Percentiles rank a stretch among this genome's conserved stretches.
These are phyloP conservation scores for Epichloe coenophiala DNA, from an alignment of 2,329 filamentous ascomycete species.

Conservation along the genomic window DNA sequence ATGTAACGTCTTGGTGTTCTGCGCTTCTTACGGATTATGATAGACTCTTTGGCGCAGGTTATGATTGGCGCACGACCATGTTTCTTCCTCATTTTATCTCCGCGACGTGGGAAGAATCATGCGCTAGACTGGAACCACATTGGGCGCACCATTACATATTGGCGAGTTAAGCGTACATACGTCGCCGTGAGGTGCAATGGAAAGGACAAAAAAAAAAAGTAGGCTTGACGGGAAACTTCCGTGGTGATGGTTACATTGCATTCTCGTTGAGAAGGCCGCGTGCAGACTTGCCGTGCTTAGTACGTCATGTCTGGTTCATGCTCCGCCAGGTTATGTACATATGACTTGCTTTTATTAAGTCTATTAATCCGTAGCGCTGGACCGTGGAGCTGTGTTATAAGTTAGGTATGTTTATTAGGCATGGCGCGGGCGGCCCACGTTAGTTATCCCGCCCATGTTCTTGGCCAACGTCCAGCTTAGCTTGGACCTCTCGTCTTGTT, in stretches of 20 bases:
- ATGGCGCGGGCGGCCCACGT: background rate
- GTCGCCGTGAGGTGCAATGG: too few relatives aligned
- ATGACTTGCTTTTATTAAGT: too few relatives aligned
- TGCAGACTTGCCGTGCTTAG: background rate
- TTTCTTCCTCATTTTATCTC: background rate
- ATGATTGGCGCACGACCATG: background rate
- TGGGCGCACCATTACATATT: too few relatives aligned
- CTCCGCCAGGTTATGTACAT: too few relatives aligned
- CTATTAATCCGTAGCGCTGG: background rate
- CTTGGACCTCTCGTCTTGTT: background rate
- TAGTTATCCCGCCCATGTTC: background rate
- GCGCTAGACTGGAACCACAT: background rate
- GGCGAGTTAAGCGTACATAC: too few relatives aligned
- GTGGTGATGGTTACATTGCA: background rate
- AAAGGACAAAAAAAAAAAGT: too few relatives aligned
- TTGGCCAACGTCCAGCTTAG: background rate
- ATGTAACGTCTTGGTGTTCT: background rate
- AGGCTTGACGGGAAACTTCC: background rate
- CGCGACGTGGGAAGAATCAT: too few relatives aligned
- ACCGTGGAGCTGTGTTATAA: background rate
- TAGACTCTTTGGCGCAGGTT: background rate
- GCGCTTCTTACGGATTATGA: too few relatives aligned
- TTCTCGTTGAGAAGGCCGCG: background rate
- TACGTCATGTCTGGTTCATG: too few relatives aligned
- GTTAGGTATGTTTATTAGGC: background rate